These are phyloP conservation scores for Annona cherimola DNA, from an alignment of 164 flowering plant genomes.

Conservation along the genomic window DNA sequence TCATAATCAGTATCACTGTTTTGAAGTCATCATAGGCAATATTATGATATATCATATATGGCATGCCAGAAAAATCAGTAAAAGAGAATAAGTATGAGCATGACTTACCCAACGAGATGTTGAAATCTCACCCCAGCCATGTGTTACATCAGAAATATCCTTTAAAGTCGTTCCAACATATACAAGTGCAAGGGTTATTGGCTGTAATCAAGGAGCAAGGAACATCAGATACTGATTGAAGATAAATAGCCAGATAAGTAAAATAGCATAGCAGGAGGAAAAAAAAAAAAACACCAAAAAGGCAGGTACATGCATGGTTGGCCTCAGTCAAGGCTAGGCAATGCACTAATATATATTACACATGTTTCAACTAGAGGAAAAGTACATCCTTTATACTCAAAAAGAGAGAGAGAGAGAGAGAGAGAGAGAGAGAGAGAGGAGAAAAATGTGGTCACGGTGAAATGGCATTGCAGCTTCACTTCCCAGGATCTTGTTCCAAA, in stretches of 20 bases:
- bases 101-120: conserved; percentile 71
- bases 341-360: no score
- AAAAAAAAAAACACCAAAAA: no score
- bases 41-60: no score
- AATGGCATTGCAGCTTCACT: no score
- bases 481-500: no score
- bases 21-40: no score
- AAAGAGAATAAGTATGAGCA: neutral
- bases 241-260: neutral
- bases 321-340: neutral
- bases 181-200: conserved; percentile 78
- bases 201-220: conserved; percentile 42
- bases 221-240: conserved; percentile 8
- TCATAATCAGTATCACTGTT: no score
- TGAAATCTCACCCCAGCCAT: conserved; percentile 83
- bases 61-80: neutral
- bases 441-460: no score
- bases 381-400: no score
- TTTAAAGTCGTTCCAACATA: conserved; percentile 94
- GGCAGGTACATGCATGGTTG: neutral
- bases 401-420: no score
- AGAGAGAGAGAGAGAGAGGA: no score
- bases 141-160: conserved; percentile 97
- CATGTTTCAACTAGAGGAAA: no score
- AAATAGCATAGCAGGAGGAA: neutral